A percentile compares a stretch with the other conserved stretches of the same genome.
phyloP scores from a whole-genome alignment of 2,329 filamentous ascomycete genomes.

The Diplocarpon rosae region DNA sequence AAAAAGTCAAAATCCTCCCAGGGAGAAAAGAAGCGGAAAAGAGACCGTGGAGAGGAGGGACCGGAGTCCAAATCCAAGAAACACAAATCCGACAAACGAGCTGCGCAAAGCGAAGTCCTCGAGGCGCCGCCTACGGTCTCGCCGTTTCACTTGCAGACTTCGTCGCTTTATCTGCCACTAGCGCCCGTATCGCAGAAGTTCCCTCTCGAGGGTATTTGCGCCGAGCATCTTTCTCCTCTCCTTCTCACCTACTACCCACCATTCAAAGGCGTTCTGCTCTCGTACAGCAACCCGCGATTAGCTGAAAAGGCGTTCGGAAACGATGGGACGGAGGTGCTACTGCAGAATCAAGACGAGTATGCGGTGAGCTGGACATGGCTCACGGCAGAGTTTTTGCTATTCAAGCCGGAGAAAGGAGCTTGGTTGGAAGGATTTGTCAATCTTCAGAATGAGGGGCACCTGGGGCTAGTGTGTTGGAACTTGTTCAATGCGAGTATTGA shows the following conservation, averaged over 20 bases:
- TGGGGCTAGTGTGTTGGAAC: constrained; percentile 83
- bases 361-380: constrained; percentile 81
- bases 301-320: constrained; percentile 45
- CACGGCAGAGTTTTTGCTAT: constrained; percentile 76
- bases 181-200: constrained; percentile 59
- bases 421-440: constrained; percentile 74
- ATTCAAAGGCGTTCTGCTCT: constrained; percentile 62
- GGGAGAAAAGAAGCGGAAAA: constrained; percentile 34
- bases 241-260: constrained; percentile 67
- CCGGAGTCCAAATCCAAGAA: constrained; percentile 36
- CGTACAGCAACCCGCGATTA: constrained; percentile 58
- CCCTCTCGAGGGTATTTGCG: constrained; percentile 59
- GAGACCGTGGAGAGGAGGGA: constrained; percentile 30
- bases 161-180: constrained; percentile 70
- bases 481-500: constrained; percentile 87
- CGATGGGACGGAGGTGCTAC: constrained; percentile 37
- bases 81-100: constrained; percentile 30
- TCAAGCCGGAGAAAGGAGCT: constrained; percentile 62
- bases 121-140: constrained; percentile 32
- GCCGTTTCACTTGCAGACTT: constrained; percentile 68
- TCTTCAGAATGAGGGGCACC: constrained; percentile 76
- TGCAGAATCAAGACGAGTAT: constrained; percentile 63
- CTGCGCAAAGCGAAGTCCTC: constrained; percentile 6
- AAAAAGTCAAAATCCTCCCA: constrained; percentile 29
- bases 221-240: constrained; percentile 64